Base-by-base conservation (phyloP, 768 basidiomycete genomes). In the Cubamyces lactineus region DNA sequence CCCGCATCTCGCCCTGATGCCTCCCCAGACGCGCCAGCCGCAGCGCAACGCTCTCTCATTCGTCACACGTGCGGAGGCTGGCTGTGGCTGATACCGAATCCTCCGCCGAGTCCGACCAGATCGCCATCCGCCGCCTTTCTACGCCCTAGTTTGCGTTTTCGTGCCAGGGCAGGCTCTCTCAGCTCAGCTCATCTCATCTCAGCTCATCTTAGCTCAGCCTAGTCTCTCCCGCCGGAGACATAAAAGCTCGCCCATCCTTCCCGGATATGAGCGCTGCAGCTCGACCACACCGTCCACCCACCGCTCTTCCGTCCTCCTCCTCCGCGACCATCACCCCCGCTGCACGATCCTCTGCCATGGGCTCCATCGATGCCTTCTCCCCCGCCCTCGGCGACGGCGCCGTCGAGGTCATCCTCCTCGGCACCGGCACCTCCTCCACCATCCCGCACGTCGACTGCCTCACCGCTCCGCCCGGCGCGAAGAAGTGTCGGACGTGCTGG, bases 341-440 rank as follows among this genome's bases (percentile, higher is more conserved):
- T 12, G 45, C 28, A 23, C 51, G 28, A n/a, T 26, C n/a, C 28
- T 21, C 39, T 2, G 34, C 47, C 19, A 64, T 64, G 62, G 62
- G 61, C 19, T 62, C 61, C 17, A 62, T 62, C 45, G 61, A 62
- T 16, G 53, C 63, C 13, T 51, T 59, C 53, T 12, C 34, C 1
- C 57, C 64, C 30, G 52, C 53, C 42, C 24, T 42, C 24, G 24
- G 24, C 53, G 61, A 65, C 55, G 55, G 66, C 45, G 28, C 71
- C 38, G 74, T 80, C 56, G 90, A 94, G 71, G 75, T 92, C 66
- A 86, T 94, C 59, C 91, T 94, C 72, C 83, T 93, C 30, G 92
- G 92, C 54, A 94, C 91, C 40, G 92, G 91, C 53, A 89, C 88
- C 28, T 93, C 92, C 9, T 84, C 85, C 28, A 85, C 86, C 63